Percentiles rank a stretch among this genome's conserved stretches.
Evolutionary conservation across 192 early-diverging fungal species (phyloP).

Genomic region (Coemansia umbellata): DNA sequence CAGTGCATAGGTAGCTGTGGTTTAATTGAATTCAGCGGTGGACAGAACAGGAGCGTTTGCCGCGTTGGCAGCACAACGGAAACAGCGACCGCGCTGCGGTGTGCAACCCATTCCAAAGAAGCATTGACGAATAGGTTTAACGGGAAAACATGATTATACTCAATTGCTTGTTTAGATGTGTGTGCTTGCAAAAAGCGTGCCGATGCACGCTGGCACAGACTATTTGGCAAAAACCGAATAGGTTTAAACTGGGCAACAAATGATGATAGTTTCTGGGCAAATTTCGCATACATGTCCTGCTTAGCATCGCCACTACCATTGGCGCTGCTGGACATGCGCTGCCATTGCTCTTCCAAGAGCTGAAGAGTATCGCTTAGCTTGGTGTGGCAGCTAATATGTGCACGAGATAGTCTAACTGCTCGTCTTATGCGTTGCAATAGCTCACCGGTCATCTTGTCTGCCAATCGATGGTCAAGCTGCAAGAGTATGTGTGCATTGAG

Average conservation of each 20-base stretch:
- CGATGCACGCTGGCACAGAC: conserved; percentile 19
- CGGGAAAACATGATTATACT: conserved; percentile 46
- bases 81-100: conserved; percentile 9
- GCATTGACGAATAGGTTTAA: conserved; percentile 15
- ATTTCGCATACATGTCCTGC: background rate
- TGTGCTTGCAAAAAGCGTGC: conserved; percentile 1
- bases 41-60: background rate
- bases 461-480: conserved; percentile 11
- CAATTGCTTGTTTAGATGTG: background rate
- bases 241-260: conserved; percentile 24
- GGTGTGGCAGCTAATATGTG: no score
- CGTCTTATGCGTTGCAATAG: conserved; percentile 11
- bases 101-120: conserved; percentile 19
- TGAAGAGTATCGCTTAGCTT: background rate
- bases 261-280: background rate
- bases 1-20: conserved; percentile 24
- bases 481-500: conserved; percentile 6
- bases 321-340: background rate
- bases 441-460: conserved; percentile 22
- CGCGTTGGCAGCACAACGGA: conserved; percentile 25
- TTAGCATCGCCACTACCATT: background rate
- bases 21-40: conserved; percentile 2
- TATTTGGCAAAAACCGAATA: conserved; percentile 8
- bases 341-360: background rate
- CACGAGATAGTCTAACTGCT: background rate